phyloP scores from a whole-genome alignment of 2,329 filamentous ascomycete genomes.

The Alternaria alternata region DNA sequence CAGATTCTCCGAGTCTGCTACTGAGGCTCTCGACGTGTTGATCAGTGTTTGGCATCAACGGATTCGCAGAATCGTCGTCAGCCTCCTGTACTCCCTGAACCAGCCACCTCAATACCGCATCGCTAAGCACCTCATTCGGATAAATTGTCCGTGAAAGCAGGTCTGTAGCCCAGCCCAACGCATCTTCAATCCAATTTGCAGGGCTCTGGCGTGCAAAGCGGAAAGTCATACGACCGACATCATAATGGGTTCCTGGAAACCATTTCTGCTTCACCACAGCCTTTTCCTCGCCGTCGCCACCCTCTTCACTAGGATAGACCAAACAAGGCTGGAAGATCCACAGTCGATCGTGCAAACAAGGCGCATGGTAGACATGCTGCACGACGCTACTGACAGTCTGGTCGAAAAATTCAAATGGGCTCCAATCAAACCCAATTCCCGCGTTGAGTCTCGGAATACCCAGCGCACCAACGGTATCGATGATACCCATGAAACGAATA shows the following conservation, averaged over 20 bases:
- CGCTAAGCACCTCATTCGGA: constrained; percentile 45
- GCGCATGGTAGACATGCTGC: constrained; percentile 46
- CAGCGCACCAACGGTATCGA: constrained; percentile 48
- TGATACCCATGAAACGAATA: constrained; percentile 44
- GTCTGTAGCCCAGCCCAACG: constrained; percentile 38
- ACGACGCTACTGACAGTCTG: constrained; percentile 43
- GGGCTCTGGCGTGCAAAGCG: constrained; percentile 44
- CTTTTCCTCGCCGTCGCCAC: constrained; percentile 16
- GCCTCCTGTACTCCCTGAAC: constrained; percentile 34
- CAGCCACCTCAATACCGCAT: constrained; percentile 44
- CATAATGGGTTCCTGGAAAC: constrained; percentile 51
- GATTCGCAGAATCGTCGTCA: constrained; percentile 11
- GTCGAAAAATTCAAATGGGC: constrained; percentile 49
- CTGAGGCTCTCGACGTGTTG: constrained; percentile 24
- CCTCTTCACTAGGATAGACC: constrained; percentile 1
- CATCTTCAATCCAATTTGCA: constrained; percentile 36
- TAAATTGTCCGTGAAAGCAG: constrained; percentile 39
- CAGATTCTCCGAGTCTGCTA: constrained; percentile 20
- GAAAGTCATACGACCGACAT: constrained; percentile 47
- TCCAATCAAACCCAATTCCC: constrained; percentile 47
- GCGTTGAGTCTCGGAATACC: constrained; percentile 47
- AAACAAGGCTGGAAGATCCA: constrained; percentile 45
- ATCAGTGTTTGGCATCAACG: constrained; percentile 29
- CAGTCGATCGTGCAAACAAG: constrained; percentile 44
- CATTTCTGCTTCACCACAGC: constrained; percentile 39